These are phyloP conservation scores for Przewalskia tangutica DNA, from an alignment of 257 asterid species.

Conservation along the genomic window DNA sequence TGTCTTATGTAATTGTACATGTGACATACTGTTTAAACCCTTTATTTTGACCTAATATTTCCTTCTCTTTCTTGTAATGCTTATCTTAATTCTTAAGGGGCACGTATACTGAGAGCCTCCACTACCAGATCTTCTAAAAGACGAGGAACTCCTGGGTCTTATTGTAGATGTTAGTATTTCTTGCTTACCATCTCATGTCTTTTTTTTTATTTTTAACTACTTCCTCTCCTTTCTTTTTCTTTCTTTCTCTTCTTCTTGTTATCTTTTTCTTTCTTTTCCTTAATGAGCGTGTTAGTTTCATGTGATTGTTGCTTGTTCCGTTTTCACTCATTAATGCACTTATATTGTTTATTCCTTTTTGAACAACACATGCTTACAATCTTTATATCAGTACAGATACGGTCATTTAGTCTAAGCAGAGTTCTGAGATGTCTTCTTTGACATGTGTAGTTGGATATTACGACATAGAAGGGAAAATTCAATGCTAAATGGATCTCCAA, in stretches of 20 bases:
- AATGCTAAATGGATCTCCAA: not conserved
- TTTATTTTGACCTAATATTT: not conserved
- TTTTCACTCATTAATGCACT: not conserved
- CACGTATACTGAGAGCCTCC: constrained; percentile 51
- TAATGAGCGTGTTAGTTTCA: not conserved
- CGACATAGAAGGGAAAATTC: not conserved
- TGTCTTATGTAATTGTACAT: not conserved
- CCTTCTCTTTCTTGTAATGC: constrained; percentile 6
- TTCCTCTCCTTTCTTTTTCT: not conserved
- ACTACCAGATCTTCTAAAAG: constrained; percentile 63
- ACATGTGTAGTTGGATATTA: not conserved
- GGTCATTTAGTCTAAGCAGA: not conserved
- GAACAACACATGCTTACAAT: not conserved
- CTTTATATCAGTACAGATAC: not conserved
- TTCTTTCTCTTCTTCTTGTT: not conserved
- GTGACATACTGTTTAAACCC: not conserved
- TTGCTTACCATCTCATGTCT: not conserved
- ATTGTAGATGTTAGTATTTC: constrained; percentile 55
- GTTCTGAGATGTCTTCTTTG: not conserved
- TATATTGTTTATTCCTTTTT: not conserved
- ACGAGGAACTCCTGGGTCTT: constrained; percentile 45
- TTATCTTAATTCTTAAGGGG: constrained; percentile 12
- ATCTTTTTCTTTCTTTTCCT: not conserved
- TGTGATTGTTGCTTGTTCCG: not conserved
- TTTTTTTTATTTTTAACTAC: not conserved